phyloP scores from a whole-genome alignment of 2,329 filamentous ascomycete species.

The Orbilia javanica region DNA sequence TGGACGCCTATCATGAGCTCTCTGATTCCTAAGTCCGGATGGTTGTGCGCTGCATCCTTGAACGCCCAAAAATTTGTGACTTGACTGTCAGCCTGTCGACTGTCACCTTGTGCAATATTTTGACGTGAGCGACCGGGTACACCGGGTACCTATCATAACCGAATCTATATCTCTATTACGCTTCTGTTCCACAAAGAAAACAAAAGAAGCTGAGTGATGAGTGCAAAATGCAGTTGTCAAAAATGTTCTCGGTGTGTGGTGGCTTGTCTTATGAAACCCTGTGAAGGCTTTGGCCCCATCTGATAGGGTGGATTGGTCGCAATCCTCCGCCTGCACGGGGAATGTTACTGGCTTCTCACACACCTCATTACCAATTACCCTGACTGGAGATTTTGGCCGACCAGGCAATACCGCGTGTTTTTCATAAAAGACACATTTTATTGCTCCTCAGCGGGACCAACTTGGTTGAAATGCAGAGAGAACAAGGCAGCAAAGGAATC shows the following conservation, averaged over 20 bases:
- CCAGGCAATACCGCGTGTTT: too few species aligned
- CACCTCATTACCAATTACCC: constrained; percentile 18
- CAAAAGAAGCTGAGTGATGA: constrained; percentile 9
- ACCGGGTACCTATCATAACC: constrained; percentile 35
- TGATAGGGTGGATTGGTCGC: constrained; percentile 36
- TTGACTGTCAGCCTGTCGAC: background rate
- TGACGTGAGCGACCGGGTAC: constrained; percentile 8
- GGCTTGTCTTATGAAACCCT: constrained; percentile 44
- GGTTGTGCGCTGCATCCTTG: background rate
- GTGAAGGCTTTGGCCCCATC: constrained; percentile 19
- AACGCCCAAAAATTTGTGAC: background rate
- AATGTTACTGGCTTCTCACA: constrained; percentile 12
- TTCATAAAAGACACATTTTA: constrained; percentile 8
- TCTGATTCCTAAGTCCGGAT: background rate
- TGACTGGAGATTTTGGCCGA: constrained; percentile 26
- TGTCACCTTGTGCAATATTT: background rate
- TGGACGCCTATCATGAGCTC: background rate
- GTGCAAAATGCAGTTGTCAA: constrained; percentile 15
- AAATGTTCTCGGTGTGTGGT: constrained; percentile 17
- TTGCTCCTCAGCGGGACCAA: background rate
- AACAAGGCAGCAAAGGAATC: constrained; percentile 31
- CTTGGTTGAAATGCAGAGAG: constrained; percentile 11
- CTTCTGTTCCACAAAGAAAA: constrained; percentile 25
- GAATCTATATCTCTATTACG: background rate
- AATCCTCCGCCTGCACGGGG: constrained; percentile 18